A percentile compares a stretch with the other conserved stretches of the same genome.
Conservation (phyloP, 1,139 yeast species). For the Magnusiomyces sp. region DNA sequence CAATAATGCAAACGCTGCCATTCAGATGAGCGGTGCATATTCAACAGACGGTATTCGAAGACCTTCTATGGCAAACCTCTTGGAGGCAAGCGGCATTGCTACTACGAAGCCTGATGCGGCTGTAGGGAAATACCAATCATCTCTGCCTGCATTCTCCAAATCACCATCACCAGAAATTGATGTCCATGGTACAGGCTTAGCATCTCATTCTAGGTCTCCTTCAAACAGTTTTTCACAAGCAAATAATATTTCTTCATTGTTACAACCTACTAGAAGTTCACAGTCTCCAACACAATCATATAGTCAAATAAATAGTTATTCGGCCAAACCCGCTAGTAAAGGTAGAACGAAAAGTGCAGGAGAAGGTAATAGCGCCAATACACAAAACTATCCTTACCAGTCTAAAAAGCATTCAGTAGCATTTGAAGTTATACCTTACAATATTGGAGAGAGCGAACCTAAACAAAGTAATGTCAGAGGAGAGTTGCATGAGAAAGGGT, state of each 20-base stretch:
- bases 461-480: constrained; percentile 4
- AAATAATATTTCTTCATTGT: neutral
- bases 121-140: too few species aligned
- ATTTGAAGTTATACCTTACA: neutral
- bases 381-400: too few species aligned
- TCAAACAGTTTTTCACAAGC: neutral
- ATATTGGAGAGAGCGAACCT: neutral
- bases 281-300: too few species aligned
- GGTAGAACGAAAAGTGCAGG: too few species aligned
- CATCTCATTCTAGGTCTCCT: neutral
- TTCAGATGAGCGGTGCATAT: neutral
- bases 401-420: neutral
- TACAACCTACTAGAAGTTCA: too few species aligned
- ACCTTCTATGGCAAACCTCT: constrained; percentile 13
- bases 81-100: constrained; percentile 8
- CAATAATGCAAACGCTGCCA: too few species aligned
- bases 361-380: too few species aligned
- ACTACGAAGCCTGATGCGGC: neutral
- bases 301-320: too few species aligned
- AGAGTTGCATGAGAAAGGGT: too few species aligned
- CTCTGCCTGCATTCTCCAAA: neutral
- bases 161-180: neutral
- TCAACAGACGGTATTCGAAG: constrained; percentile 4
- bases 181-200: neutral
- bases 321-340: too few species aligned